Percentiles rank a stretch among this genome's conserved stretches.
phyloP scores from a whole-genome alignment of 164 flowering plant genomes.

The Umbilicus rupestris region DNA sequence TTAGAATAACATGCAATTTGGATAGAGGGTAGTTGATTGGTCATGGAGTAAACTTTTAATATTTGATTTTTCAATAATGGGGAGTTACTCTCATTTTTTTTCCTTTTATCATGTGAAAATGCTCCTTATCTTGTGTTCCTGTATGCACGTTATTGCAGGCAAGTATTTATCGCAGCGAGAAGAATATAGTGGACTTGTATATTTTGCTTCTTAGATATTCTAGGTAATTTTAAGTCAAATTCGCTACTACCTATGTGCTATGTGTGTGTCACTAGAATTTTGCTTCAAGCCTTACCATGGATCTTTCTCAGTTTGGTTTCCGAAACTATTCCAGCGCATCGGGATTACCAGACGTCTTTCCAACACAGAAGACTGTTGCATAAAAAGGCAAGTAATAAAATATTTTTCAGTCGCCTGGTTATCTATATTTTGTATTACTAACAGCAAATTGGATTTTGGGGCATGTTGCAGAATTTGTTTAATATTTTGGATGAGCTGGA shows the following conservation, averaged over 20 bases:
- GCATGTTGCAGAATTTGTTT: constrained; percentile 41
- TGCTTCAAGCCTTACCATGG: constrained; percentile 10
- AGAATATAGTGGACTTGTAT: no score
- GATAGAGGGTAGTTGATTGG: background rate
- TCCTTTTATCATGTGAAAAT: background rate
- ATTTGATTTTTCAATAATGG: background rate
- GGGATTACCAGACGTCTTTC: constrained; percentile 59
- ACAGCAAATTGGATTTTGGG: background rate
- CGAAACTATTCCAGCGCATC: constrained; percentile 91
- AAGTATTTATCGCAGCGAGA: constrained; percentile 68
- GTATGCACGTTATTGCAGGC: constrained; percentile 60
- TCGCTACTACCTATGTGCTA: background rate
- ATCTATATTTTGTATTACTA: background rate
- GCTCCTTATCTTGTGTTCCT: background rate
- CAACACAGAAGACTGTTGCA: constrained; percentile 36
- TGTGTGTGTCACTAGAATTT: background rate
- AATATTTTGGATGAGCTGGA: constrained; percentile 73
- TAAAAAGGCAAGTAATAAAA: constrained; percentile 43
- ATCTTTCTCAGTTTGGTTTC: constrained; percentile 58
- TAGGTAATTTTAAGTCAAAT: constrained; percentile 37
- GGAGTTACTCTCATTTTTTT: background rate
- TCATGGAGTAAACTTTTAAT: background rate
- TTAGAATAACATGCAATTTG: background rate
- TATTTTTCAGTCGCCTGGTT: background rate
- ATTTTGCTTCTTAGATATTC: constrained; percentile 83